phyloP scores from a whole-genome alignment of 176 grass and related monocot genomes.

The Chrysopogon serrulatus region DNA sequence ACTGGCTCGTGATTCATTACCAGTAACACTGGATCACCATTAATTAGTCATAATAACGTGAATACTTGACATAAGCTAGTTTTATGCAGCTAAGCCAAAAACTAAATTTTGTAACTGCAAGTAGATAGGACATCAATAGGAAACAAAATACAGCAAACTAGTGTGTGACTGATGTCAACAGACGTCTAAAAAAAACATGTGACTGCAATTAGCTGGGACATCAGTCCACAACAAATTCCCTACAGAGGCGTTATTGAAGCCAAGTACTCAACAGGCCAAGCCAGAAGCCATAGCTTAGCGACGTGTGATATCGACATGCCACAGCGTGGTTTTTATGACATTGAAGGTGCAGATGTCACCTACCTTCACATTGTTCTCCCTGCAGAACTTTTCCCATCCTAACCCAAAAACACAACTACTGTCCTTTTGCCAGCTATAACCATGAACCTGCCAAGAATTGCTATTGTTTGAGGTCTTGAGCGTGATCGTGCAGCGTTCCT shows the following conservation, averaged over 20 bases:
- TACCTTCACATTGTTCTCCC: background rate
- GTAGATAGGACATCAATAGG: no score
- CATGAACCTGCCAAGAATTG: background rate
- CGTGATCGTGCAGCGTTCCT: background rate
- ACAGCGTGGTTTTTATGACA: background rate
- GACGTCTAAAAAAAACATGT: no score
- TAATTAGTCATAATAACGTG: no score
- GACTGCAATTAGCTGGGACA: no score
- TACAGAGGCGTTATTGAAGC: background rate
- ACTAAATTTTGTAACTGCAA: no score
- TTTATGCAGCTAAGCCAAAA: no score
- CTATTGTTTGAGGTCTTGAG: background rate
- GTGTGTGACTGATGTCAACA: no score
- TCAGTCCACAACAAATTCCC: background rate
- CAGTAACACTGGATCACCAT: no score
- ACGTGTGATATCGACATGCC: background rate
- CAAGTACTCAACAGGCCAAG: background rate
- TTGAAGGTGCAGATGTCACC: background rate
- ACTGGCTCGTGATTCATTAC: no score
- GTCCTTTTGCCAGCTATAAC: background rate
- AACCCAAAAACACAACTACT: background rate
- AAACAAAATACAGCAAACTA: no score
- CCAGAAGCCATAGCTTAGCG: background rate
- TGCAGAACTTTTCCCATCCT: background rate
- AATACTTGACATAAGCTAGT: no score